These are phyloP conservation scores for Epichloe gansuensis DNA, from an alignment of 2,329 filamentous ascomycete genomes.

Conservation along the genomic window DNA sequence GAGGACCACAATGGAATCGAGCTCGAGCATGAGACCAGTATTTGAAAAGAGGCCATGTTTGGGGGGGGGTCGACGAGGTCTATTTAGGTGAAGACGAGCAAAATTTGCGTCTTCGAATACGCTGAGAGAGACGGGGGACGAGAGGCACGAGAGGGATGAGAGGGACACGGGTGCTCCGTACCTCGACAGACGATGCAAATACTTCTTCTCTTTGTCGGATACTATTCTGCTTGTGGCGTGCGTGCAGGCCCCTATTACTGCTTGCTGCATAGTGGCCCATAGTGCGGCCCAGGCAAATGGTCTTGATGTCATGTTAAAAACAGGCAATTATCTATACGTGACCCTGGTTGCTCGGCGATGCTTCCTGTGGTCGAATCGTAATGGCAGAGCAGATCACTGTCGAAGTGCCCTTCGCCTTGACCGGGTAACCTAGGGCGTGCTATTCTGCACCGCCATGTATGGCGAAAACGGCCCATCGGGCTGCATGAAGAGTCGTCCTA, in stretches of 20 bases:
- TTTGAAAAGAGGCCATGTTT: background rate
- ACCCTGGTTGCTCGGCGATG: background rate
- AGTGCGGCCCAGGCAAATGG: background rate
- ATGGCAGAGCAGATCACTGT: background rate
- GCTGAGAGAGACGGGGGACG: background rate
- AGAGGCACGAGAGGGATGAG: background rate
- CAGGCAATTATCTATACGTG: background rate
- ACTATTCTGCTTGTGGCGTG: conserved; percentile 2
- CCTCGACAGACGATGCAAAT: background rate
- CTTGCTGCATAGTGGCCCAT: background rate
- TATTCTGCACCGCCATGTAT: conserved; percentile 30
- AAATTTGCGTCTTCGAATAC: background rate
- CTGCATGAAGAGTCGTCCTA: conserved; percentile 21
- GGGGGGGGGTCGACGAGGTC: background rate
- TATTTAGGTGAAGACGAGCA: conserved; percentile 2
- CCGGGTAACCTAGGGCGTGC: background rate
- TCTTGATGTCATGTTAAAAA: background rate
- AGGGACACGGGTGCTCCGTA: conserved; percentile 1
- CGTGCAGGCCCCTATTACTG: background rate
- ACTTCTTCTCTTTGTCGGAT: background rate
- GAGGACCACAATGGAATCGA: background rate
- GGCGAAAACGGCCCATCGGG: conserved; percentile 18
- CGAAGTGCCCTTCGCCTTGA: background rate
- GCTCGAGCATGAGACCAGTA: background rate
- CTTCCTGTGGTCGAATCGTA: background rate